These are phyloP conservation scores for Phytophthora chlamydospora DNA, from an alignment of 352 stramenopile species.

Conservation along the genomic window DNA sequence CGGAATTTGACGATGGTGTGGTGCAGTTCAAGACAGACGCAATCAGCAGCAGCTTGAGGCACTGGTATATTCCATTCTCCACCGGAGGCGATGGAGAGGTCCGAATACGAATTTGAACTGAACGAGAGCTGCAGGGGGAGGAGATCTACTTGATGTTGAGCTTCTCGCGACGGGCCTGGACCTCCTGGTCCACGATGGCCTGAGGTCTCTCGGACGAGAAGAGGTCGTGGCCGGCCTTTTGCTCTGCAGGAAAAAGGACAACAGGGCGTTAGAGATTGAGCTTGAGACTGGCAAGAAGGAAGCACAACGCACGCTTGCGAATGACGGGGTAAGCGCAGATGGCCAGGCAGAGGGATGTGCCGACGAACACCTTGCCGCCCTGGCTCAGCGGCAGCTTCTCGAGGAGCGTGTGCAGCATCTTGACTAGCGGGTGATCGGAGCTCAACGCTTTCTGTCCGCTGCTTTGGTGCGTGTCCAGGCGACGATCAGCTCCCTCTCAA, in stretches of 20 bases:
- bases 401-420: slow-evolving; percentile 66
- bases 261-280: background rate
- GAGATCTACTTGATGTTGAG: slow-evolving; percentile 59
- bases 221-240: slow-evolving; percentile 82
- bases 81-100: slow-evolving; percentile 4
- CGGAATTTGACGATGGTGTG: background rate
- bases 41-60: background rate
- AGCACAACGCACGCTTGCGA: slow-evolving; percentile 52
- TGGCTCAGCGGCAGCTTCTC: slow-evolving; percentile 75
- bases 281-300: background rate
- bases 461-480: slow-evolving; percentile 22
- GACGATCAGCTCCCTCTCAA: slow-evolving; percentile 1
- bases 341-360: slow-evolving; percentile 67
- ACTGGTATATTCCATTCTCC: slow-evolving; percentile 25
- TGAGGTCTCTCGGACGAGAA: slow-evolving; percentile 88
- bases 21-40: background rate
- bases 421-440: slow-evolving; percentile 7
- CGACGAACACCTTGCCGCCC: slow-evolving; percentile 73
- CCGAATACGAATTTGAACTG: slow-evolving; percentile 13
- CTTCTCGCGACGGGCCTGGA: slow-evolving; percentile 70
- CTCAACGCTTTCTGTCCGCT: slow-evolving; percentile 12
- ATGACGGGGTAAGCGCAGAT: slow-evolving; percentile 74
- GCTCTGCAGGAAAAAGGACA: slow-evolving; percentile 48
- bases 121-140: background rate
- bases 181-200: slow-evolving; percentile 75